Conservation (phyloP, 805 yeast genomes). For the Hanseniaspora vineae region DNA sequence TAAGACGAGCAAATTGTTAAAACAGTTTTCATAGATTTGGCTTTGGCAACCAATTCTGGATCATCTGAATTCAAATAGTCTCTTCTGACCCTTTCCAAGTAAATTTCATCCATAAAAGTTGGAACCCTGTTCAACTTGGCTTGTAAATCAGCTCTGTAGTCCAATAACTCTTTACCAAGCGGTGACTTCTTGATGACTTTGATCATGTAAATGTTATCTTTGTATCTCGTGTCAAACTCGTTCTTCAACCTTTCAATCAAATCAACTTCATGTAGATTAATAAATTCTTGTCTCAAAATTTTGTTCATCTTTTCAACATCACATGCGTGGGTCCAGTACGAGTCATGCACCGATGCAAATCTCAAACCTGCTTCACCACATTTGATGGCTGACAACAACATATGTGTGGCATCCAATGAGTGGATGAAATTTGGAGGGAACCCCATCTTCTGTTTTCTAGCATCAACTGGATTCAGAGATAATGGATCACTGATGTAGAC, state of each 20-base stretch:
- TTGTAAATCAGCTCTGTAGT: slow-evolving; percentile 36
- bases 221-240: slow-evolving; percentile 76
- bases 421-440: slow-evolving; percentile 94
- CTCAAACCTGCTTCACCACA: slow-evolving; percentile 53
- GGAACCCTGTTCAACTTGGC: slow-evolving; percentile 39
- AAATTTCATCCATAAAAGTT: slow-evolving; percentile 61
- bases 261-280: slow-evolving; percentile 61
- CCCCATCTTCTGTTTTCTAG: slow-evolving; percentile 82
- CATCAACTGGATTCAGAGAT: slow-evolving; percentile 66
- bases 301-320: slow-evolving; percentile 64
- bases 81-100: slow-evolving; percentile 53
- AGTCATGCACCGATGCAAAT: slow-evolving; percentile 94
- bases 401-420: slow-evolving; percentile 92
- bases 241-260: slow-evolving; percentile 54
- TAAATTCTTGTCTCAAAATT: slow-evolving; percentile 64
- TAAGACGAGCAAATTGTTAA: slow-evolving; percentile 38
- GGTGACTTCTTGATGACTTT: slow-evolving; percentile 39
- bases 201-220: slow-evolving; percentile 50
- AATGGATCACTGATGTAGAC: slow-evolving; percentile 85
- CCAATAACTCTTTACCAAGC: slow-evolving; percentile 36
- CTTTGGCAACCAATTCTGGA: slow-evolving; percentile 35
- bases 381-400: slow-evolving; percentile 76
- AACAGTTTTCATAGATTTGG: slow-evolving; percentile 52
- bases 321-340: slow-evolving; percentile 94
- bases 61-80: slow-evolving; percentile 39